Evolutionary conservation across 345 rosid species (phyloP).

Genomic region (Salix viminalis): DNA sequence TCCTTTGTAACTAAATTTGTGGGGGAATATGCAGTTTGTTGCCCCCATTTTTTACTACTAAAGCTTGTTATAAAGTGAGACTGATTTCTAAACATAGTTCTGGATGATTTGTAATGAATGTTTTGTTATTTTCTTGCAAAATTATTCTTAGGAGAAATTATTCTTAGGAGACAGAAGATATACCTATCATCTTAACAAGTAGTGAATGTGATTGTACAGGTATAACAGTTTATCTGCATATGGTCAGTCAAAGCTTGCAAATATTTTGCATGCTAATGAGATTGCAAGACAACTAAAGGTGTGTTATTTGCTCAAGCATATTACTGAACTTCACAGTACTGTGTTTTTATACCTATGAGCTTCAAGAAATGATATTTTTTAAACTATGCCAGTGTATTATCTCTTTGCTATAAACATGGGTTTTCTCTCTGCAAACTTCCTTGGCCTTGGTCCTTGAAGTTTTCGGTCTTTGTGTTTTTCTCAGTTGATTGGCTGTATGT

Average conservation of each 20-base stretch:
- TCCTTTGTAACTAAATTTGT: background rate
- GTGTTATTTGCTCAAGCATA: too few species aligned
- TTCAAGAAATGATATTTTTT: too few species aligned
- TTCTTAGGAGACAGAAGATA: background rate
- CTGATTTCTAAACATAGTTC: background rate
- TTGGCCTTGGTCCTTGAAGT: too few species aligned
- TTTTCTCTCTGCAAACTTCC: too few species aligned
- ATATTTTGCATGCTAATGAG: slow-evolving; percentile 35
- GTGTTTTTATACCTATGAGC: too few species aligned
- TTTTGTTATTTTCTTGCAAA: too few species aligned
- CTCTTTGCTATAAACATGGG: too few species aligned
- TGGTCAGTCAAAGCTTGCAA: slow-evolving; percentile 40
- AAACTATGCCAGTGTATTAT: too few species aligned
- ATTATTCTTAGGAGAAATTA: too few species aligned
- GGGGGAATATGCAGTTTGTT: background rate
- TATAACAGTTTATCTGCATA: slow-evolving; percentile 20
- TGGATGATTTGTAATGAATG: background rate
- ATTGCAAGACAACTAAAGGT: slow-evolving; percentile 37
- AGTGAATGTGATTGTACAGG: too few species aligned
- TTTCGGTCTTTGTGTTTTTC: too few species aligned
- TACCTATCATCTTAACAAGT: slow-evolving; percentile 2
- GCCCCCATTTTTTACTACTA: background rate
- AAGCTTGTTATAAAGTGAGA: background rate
- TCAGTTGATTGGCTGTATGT: too few species aligned
- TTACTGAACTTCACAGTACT: background rate